Evolutionary conservation across 2,329 filamentous ascomycete species (phyloP).

Genomic region (Penicillium italicum): DNA sequence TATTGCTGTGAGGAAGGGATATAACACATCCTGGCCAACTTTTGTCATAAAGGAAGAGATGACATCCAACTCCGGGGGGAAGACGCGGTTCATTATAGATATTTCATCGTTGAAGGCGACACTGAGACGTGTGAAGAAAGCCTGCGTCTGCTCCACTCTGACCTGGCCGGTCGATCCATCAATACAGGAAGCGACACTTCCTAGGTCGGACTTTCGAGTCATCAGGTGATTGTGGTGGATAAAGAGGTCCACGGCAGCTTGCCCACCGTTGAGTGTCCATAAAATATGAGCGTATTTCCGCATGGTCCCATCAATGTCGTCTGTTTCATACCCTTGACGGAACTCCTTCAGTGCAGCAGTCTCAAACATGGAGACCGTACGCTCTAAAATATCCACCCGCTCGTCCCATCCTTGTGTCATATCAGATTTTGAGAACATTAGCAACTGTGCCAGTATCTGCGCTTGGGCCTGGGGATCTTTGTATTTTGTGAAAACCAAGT

Average conservation of each 20-base stretch:
- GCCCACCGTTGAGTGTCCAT: slow-evolving; percentile 74
- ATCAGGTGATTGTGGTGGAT: slow-evolving; percentile 86
- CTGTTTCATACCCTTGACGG: slow-evolving; percentile 82
- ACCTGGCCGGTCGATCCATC: slow-evolving; percentile 65
- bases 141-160: slow-evolving; percentile 72
- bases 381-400: slow-evolving; percentile 67
- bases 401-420: slow-evolving; percentile 69
- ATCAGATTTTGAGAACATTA: slow-evolving; percentile 75
- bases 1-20: slow-evolving; percentile 78
- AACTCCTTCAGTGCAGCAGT: slow-evolving; percentile 88
- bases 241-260: slow-evolving; percentile 75
- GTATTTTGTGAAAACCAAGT: slow-evolving; percentile 80
- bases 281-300: slow-evolving; percentile 83
- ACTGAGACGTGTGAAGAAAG: slow-evolving; percentile 74
- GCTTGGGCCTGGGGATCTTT: slow-evolving; percentile 87
- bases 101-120: slow-evolving; percentile 78
- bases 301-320: slow-evolving; percentile 87
- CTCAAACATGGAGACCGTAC: slow-evolving; percentile 80
- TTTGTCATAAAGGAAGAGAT: slow-evolving; percentile 77
- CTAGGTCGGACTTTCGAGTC: slow-evolving; percentile 65
- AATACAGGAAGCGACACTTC: slow-evolving; percentile 77
- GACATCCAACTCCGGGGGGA: slow-evolving; percentile 66
- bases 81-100: slow-evolving; percentile 74
- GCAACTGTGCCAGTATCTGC: slow-evolving; percentile 77
- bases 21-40: slow-evolving; percentile 74